Evolutionary conservation across 148 eudicot species (phyloP).

Genomic region (Amaranthus cruentus): DNA sequence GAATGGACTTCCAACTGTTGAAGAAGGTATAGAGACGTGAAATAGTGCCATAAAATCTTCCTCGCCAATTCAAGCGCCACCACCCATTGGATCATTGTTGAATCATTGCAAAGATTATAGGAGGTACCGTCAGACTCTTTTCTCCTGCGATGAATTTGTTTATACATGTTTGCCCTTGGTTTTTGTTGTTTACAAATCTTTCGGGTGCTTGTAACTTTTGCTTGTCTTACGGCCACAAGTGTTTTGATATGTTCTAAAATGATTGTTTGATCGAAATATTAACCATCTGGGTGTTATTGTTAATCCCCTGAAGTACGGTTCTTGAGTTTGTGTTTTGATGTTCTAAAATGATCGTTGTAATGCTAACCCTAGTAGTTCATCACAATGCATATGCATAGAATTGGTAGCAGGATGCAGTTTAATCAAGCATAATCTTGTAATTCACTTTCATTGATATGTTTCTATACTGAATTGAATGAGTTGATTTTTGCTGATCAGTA

Average conservation of each 20-base stretch:
- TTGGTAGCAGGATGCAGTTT: not conserved
- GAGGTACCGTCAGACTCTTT: slow-evolving; percentile 15
- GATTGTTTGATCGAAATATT: slow-evolving; percentile 20
- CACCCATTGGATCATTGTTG: not conserved
- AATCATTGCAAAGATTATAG: slow-evolving; percentile 9
- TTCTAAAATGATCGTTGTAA: not conserved
- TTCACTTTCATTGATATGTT: not conserved
- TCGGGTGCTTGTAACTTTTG: slow-evolving; percentile 21
- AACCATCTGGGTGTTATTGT: slow-evolving; percentile 17
- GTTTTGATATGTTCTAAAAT: slow-evolving; percentile 17
- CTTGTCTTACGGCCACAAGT: slow-evolving; percentile 12
- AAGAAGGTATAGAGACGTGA: slow-evolving; percentile 52
- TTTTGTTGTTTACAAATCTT: slow-evolving; percentile 15
- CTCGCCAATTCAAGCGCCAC: slow-evolving; percentile 2
- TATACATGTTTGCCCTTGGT: slow-evolving; percentile 11
- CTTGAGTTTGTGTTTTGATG: slow-evolving; percentile 4
- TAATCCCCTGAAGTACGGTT: slow-evolving; percentile 13
- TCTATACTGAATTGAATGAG: not conserved
- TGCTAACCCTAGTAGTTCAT: slow-evolving; percentile 4
- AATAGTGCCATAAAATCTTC: not conserved
- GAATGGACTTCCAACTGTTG: slow-evolving; percentile 49
- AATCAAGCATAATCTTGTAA: not conserved
- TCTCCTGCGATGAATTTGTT: slow-evolving; percentile 24
- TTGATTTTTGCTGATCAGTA: not conserved
- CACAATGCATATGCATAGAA: not conserved